Base-by-base conservation (phyloP, 805 yeast genomes). In the Kodamaea jinghongensis region DNA sequence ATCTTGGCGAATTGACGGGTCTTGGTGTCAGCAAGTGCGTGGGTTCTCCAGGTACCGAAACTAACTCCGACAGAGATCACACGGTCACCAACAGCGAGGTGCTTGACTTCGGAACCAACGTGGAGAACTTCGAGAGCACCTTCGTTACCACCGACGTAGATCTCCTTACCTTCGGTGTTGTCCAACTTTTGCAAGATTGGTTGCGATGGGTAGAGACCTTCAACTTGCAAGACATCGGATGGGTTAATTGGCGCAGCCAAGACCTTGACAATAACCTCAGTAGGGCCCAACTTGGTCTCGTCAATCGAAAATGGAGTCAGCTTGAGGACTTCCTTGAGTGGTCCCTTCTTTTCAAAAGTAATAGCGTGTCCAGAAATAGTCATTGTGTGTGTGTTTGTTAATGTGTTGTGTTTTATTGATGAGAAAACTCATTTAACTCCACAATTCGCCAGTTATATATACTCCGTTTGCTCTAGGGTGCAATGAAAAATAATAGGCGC, bases 211-310 rank as follows among this genome's bases (percentile, higher is more conserved):
- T 90, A 90, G 0, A 82, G 86, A 14, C 96, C 97, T 56, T 82
- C 86, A 31, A 82, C 69, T 60, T 88, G 96, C 54, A 84, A 84
- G 56, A 87, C 70, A 57, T 90, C 98, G 0, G 96, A 84, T 0
- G 97, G 97, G 56, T 90, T 90, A 46, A 90, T 73, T 1, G 98
- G 96, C 46, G 85, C 77, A 0, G 95, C 96, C 28, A 89, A 56
- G 1, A 89, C 63, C 51, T 81, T 75, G 39, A 87, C 58, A 10
- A 87, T 63, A 9, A 87, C 13, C 48, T 39, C 35, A 13, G 27
- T 37, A 4, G 40, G 40, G 13, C 39, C 39, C 30, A 63, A 39
- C 15, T 46, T 43, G 4, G 51, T 35, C 35, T 37, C 40, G 25
- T 37, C 40, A 25, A 37, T 37, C 12, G 35, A n/a, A 22, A 34